Base-by-base conservation (phyloP, 225 moss, liverwort and hornwort genomes). In the Rhytidiadelphus loreus region DNA sequence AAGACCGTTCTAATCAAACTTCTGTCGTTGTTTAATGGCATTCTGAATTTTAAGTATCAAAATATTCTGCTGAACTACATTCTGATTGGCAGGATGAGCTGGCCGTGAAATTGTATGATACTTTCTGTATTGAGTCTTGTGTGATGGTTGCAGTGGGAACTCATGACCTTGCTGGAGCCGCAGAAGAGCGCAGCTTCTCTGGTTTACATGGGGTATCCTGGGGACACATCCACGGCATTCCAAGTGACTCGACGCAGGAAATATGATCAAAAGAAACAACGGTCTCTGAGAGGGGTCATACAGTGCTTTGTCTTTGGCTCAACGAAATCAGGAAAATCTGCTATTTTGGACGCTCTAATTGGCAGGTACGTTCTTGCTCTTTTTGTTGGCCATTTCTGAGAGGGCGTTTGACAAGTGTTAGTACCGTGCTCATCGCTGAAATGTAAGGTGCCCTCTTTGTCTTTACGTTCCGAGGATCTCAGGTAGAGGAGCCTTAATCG, bases 261-360 rank as follows among this genome's bases (percentile, higher is more conserved):
- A 53, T 95, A 95, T 86, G 96, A 97, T 91, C 95, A 94, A 28
- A 97, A 95, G 88, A 94, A 93, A 62, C 97, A 97, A 89, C 92
- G 96, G 25, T 94, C 95, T 35, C 91, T 95, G 82, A 92, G 97
- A 65, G 82, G 88, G 81, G 93, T 94, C n/a, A 89, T 97, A 66
- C 96, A 95, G 83, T 97, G 97, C 90, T 97, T 92, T 93, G 95
- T 96, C 26, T 96, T 97, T 85, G 97, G 97, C 83, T 94, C 97
- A 68, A 87, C 90, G 58, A 93, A 93, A 61, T 93, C 96, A 61
- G 97, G 97, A 81, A 97, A 97, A 91, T 96, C 97, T 77, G 91
- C 96, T 81, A 92, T 97, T 89, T 91, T 97, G 74, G 95, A 94
- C 87, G 97, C 97, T 43, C 91, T 97, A 37, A 93, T 96, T 71